Evolutionary conservation across 306 rosid species (phyloP).

Genomic region (Quercus dentata): DNA sequence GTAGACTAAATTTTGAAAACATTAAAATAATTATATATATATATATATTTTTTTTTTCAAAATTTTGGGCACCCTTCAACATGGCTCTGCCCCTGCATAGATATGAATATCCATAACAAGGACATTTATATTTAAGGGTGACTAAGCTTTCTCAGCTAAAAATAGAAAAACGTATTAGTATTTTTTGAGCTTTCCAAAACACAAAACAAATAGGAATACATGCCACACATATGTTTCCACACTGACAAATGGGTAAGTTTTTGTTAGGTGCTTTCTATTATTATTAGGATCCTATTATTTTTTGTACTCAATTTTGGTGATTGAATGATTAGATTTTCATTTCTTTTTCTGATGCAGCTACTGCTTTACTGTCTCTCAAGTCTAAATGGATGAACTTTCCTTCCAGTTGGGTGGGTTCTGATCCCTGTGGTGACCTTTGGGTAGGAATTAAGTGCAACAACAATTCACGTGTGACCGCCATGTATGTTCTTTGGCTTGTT

Average conservation of each 20-base stretch:
- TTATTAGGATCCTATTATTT: not conserved
- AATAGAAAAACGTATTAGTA: too few relatives aligned
- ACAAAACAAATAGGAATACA: too few relatives aligned
- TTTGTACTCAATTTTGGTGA: not conserved
- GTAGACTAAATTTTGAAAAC: too few relatives aligned
- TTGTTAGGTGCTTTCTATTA: not conserved
- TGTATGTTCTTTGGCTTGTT: constrained; percentile 15
- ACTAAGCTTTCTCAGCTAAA: too few relatives aligned
- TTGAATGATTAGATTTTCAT: not conserved
- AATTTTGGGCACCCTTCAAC: too few relatives aligned
- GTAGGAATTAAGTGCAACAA: constrained; percentile 33
- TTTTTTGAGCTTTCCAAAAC: too few relatives aligned
- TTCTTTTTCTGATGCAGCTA: constrained; percentile 21
- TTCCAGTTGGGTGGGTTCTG: constrained; percentile 26
- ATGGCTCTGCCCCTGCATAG: too few relatives aligned
- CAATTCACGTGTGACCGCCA: constrained; percentile 21
- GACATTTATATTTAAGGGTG: too few relatives aligned
- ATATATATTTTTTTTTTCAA: too few relatives aligned
- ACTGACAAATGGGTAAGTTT: not conserved
- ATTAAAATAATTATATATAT: too few relatives aligned
- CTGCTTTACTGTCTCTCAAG: constrained; percentile 13
- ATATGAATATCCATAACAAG: too few relatives aligned
- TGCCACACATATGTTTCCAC: not conserved
- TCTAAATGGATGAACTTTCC: constrained; percentile 24
- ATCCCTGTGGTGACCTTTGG: constrained; percentile 44